Percentiles rank a stretch among this genome's conserved stretches.
phyloP scores from a whole-genome alignment of 345 rosid genomes.

The Zanthoxylum bungeanum region DNA sequence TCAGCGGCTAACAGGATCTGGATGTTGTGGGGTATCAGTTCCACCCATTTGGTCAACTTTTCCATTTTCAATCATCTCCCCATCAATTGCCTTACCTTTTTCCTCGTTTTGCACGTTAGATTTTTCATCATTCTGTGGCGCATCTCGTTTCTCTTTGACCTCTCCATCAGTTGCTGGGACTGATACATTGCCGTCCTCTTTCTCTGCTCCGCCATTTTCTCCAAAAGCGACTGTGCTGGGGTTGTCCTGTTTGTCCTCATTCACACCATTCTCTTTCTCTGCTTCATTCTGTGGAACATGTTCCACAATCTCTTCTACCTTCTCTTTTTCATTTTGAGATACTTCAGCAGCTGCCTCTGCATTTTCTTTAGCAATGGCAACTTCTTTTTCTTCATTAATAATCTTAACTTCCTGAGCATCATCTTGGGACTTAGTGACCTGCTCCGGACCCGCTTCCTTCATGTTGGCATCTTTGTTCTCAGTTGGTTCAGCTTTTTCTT shows the following conservation, averaged over 20 bases:
- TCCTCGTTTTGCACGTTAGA: conserved; percentile 23
- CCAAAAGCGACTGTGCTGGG: conserved; percentile 19
- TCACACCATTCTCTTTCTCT: conserved; percentile 21
- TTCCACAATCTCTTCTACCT: conserved; percentile 27
- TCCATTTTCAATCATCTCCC: conserved; percentile 33
- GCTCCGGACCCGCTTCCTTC: no score
- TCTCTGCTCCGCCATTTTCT: conserved; percentile 24
- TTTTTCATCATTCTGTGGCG: conserved; percentile 20
- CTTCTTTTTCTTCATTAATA: no score
- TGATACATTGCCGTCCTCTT: conserved; percentile 26
- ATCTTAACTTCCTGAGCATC: no score
- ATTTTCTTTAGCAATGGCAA: conserved; percentile 22
- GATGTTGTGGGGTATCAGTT: conserved; percentile 22
- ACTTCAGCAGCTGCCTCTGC: conserved; percentile 20
- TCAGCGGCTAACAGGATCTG: conserved; percentile 39
- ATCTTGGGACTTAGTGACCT: no score
- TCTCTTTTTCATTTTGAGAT: conserved; percentile 18
- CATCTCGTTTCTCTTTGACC: conserved; percentile 20
- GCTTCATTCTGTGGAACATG: conserved; percentile 21
- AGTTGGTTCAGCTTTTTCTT: no score
- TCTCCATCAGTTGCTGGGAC: no score
- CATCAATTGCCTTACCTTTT: conserved; percentile 29
- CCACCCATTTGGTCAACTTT: conserved; percentile 26
- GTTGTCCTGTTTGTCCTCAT: conserved; percentile 25
- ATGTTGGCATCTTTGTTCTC: no score